phyloP scores from a whole-genome alignment of 352 stramenopile species.

The Bremia lactucae region DNA sequence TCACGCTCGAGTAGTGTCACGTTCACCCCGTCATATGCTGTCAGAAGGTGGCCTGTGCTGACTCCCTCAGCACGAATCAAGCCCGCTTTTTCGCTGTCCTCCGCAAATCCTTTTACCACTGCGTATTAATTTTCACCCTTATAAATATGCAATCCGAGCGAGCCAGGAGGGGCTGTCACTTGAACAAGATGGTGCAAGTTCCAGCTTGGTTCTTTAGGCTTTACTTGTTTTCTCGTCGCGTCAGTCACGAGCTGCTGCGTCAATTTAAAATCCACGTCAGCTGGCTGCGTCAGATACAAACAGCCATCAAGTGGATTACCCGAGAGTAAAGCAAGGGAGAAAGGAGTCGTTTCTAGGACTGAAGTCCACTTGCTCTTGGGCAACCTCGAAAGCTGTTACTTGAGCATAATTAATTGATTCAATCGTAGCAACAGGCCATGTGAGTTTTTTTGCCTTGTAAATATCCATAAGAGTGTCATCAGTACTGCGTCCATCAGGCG shows the following conservation, averaged over 20 bases:
- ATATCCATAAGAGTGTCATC: conserved; percentile 47
- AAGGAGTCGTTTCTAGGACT: conserved; percentile 35
- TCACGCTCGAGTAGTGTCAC: conserved; percentile 25
- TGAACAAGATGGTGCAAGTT: conserved; percentile 21
- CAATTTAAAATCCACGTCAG: conserved; percentile 16
- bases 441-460: conserved; percentile 46
- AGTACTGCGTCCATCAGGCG: conserved; percentile 15
- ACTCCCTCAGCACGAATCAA: conserved; percentile 27
- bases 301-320: conserved; percentile 66
- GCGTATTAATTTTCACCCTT: conserved; percentile 44
- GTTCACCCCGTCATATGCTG: conserved; percentile 48
- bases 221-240: conserved; percentile 7
- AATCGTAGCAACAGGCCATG: conserved; percentile 35
- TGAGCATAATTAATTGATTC: conserved; percentile 39
- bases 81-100: conserved; percentile 30
- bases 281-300: conserved; percentile 15
- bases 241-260: conserved; percentile 24
- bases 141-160: conserved; percentile 49
- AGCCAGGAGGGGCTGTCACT: conserved; percentile 27
- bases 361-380: conserved; percentile 47
- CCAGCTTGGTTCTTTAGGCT: conserved; percentile 14
- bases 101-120: conserved; percentile 43
- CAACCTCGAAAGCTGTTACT: conserved; percentile 33
- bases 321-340: conserved; percentile 53
- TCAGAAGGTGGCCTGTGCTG: conserved; percentile 27